Evolutionary conservation across 495 filamentous ascomycete species (phyloP).

Genomic region (Neurospora terricola): DNA sequence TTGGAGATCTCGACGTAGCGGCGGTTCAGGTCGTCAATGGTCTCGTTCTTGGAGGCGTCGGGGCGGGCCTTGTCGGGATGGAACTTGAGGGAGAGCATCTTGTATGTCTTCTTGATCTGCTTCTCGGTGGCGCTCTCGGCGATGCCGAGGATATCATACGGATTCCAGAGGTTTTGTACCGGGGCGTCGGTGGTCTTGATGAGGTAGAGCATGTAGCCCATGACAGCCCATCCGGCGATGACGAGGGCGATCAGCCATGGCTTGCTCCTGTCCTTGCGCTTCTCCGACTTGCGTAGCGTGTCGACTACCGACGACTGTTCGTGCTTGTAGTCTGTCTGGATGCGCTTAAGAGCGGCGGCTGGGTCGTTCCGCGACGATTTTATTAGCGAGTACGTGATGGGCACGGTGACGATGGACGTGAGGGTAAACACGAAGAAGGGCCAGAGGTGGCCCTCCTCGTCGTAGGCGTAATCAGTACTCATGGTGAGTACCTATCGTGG

Average conservation of each 20-base stretch:
- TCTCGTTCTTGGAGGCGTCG: conserved; percentile 80
- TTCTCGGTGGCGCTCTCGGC: conserved; percentile 79
- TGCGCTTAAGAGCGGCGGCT: conserved; percentile 37
- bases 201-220: conserved; percentile 87
- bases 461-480: conserved; percentile 96
- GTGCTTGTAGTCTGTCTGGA: conserved; percentile 65
- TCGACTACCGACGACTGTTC: conserved; percentile 77
- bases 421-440: conserved; percentile 96
- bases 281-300: conserved; percentile 73
- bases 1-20: conserved; percentile 91
- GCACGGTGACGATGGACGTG: conserved; percentile 75
- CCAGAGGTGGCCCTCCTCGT: conserved; percentile 97
- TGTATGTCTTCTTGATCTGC: conserved; percentile 82
- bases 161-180: conserved; percentile 78
- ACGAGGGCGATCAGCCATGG: conserved; percentile 77
- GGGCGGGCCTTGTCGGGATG: conserved; percentile 88
- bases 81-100: conserved; percentile 70
- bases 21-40: conserved; percentile 71
- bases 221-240: conserved; percentile 66
- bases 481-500: conserved; percentile 41
- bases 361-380: conserved; percentile 61
- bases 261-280: conserved; percentile 70
- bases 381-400: conserved; percentile 78
- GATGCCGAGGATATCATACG: conserved; percentile 84
- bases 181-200: conserved; percentile 71